These are phyloP conservation scores for Colletotrichum eleusines DNA, from an alignment of 2,329 filamentous ascomycete species.

Conservation along the genomic window DNA sequence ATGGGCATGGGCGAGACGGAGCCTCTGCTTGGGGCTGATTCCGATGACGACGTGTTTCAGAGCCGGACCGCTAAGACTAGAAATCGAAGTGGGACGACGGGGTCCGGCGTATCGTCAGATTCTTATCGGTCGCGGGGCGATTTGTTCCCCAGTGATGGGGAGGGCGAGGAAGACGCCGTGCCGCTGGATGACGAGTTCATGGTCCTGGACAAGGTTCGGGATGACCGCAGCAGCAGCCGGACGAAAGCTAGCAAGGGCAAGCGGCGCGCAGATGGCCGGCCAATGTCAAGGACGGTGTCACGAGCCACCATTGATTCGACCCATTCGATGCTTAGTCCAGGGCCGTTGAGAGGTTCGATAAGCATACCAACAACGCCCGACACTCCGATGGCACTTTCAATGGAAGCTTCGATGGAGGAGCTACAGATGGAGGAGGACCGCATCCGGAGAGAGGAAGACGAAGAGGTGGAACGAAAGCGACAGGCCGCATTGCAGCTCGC, in stretches of 20 bases:
- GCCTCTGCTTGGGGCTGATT: conserved; percentile 70
- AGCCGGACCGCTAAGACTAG: conserved; percentile 57
- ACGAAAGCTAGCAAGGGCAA: conserved; percentile 72
- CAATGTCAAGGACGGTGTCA: conserved; percentile 66
- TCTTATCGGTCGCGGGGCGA: conserved; percentile 90
- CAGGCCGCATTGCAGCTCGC: conserved; percentile 66
- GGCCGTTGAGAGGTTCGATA: conserved; percentile 43
- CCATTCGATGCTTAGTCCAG: conserved; percentile 46
- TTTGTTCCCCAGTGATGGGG: conserved; percentile 87
- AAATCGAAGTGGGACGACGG: conserved; percentile 81
- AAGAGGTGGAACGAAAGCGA: conserved; percentile 64
- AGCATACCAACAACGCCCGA: conserved; percentile 50
- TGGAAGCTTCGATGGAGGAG: conserved; percentile 66
- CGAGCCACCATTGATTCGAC: conserved; percentile 67
- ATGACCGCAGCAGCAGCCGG: conserved; percentile 74
- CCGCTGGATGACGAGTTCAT: conserved; percentile 93
- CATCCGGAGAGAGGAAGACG: conserved; percentile 64
- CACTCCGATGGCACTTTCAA: conserved; percentile 56
- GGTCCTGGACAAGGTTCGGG: conserved; percentile 81
- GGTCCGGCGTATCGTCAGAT: conserved; percentile 84
- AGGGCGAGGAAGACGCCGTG: conserved; percentile 93
- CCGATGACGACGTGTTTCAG: conserved; percentile 47
- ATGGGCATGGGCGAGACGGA: conserved; percentile 69
- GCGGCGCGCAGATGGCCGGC: conserved; percentile 54
- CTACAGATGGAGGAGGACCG: conserved; percentile 66